phyloP scores from a whole-genome alignment of 257 asterid genomes.

The Anisodus tanguticus region DNA sequence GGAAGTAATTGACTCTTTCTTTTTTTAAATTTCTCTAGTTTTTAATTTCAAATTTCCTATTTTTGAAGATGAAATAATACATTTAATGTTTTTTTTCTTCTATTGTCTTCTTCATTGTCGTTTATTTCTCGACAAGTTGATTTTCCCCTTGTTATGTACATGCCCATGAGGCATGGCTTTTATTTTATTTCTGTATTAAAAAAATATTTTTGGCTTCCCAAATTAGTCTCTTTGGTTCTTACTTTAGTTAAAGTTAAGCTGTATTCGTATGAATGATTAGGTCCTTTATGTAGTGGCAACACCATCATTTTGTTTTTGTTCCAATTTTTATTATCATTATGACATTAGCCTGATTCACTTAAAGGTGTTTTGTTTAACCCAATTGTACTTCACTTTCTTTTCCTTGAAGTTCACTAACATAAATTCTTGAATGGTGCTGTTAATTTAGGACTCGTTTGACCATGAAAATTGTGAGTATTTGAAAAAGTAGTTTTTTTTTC shows the following conservation, averaged over 20 bases:
- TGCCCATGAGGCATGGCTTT: not conserved
- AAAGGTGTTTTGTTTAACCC: not conserved
- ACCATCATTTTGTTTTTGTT: slow-evolving; percentile 52
- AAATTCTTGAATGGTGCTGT: slow-evolving; percentile 27
- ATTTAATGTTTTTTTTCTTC: not conserved
- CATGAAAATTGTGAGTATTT: too few species aligned
- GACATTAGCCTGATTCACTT: slow-evolving; percentile 34
- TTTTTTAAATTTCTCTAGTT: not conserved
- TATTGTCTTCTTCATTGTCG: not conserved
- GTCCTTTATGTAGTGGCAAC: slow-evolving; percentile 45
- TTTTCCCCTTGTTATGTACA: not conserved
- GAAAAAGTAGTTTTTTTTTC: too few species aligned
- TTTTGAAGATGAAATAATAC: not conserved
- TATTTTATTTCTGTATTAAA: not conserved
- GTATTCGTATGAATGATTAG: slow-evolving; percentile 41
- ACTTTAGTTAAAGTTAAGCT: slow-evolving; percentile 49
- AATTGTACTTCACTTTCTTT: slow-evolving; percentile 21
- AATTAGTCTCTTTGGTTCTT: slow-evolving; percentile 31
- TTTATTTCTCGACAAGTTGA: not conserved
- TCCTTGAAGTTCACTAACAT: slow-evolving; percentile 23
- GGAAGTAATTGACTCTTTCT: not conserved
- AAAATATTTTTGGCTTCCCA: not conserved
- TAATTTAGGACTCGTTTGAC: not conserved
- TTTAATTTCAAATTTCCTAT: not conserved
- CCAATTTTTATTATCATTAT: slow-evolving; percentile 41